Percentiles rank a stretch among this genome's conserved stretches.
Evolutionary conservation across 2,329 filamentous ascomycete species (phyloP).

Genomic region (Westerdykella sp.): DNA sequence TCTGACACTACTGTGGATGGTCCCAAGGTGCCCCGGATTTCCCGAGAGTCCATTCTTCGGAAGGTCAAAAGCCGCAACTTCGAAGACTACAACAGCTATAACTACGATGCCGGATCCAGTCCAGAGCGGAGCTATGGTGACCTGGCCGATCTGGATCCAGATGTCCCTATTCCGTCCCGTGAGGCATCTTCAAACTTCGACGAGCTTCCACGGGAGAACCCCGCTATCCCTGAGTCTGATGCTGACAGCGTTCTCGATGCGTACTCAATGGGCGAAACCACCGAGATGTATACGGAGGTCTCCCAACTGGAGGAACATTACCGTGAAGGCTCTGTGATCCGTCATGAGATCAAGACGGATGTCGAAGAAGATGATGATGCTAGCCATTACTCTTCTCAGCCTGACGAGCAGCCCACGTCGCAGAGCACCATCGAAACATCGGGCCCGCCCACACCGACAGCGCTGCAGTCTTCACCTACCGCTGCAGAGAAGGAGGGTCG

Average conservation of each 20-base stretch:
- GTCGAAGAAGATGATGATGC: constrained; percentile 49
- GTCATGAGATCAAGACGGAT: constrained; percentile 41
- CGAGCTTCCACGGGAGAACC: constrained; percentile 55
- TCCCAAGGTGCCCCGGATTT: constrained; percentile 72
- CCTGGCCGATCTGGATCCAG: constrained; percentile 64
- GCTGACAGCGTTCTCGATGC: constrained; percentile 48
- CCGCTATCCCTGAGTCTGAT: constrained; percentile 55
- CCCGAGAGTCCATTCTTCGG: constrained; percentile 85
- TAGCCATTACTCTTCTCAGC: constrained; percentile 50
- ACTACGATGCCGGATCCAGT: constrained; percentile 44
- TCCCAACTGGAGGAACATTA: constrained; percentile 41
- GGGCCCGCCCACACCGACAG: constrained; percentile 44
- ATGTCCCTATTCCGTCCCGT: constrained; percentile 81
- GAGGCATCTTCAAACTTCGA: constrained; percentile 59
- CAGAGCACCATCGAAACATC: constrained; percentile 37
- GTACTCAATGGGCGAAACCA: constrained; percentile 51
- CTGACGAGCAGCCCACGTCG: constrained; percentile 30
- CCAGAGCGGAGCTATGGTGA: constrained; percentile 51
- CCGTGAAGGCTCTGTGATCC: constrained; percentile 50
- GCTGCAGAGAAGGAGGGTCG: constrained; percentile 25
- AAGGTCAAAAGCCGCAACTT: constrained; percentile 65
- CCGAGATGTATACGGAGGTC: constrained; percentile 55
- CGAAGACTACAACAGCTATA: constrained; percentile 40
- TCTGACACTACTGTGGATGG: constrained; percentile 38
- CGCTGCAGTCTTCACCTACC: constrained; percentile 20